Base-by-base conservation (phyloP, 2,329 filamentous ascomycete genomes). In the Helotiales sp. region DNA sequence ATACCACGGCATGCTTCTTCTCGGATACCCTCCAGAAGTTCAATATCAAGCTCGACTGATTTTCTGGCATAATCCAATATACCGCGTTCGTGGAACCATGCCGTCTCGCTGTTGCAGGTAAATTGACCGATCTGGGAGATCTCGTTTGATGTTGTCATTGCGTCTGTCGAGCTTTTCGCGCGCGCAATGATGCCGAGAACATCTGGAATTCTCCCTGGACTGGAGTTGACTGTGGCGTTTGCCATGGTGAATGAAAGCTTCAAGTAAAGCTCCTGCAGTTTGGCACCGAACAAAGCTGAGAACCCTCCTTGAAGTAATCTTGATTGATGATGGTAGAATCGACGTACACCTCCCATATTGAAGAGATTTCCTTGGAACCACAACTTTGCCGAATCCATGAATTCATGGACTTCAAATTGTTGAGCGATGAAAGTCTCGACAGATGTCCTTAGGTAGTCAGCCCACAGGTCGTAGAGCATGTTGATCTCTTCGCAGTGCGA, bases 361-460 rank as follows among this genome's bases (percentile, higher is more conserved):
- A 83, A 79, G 7, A 86, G 73, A 0, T 78, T 78, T 2, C 81
- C 82, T 7, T 80, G 81, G 6, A 80, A 79, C 82, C 82, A 85
- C 40, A 84, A 78, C 62, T 81, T 80, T 0, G 78, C 77, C 0
- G 79, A 79, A 2, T 81, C 81, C 74, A 83, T 79, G 49, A 86
- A 82, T 24, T 84, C 81, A 47, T 84, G 79, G 76, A 85, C 84
- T 71, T 86, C 83, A 66, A 86, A 84, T 64, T 83, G 82, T 58
- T 86, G 82, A 0, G 83, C 82, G 0, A 85, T 84, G 0, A 86
- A 77, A 0, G 82, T 85, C 71, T 86, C 84, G 0, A 85, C 83
- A 0, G 79, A 80, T 0, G 79, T 82, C 0, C 81, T 78, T 1
- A 86, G 78, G 66, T 86, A 86, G 0, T 80, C 80, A 0, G 80